Conservation (phyloP, 2,329 filamentous ascomycete genomes). For the Stagonosporopsis vannaccii region DNA sequence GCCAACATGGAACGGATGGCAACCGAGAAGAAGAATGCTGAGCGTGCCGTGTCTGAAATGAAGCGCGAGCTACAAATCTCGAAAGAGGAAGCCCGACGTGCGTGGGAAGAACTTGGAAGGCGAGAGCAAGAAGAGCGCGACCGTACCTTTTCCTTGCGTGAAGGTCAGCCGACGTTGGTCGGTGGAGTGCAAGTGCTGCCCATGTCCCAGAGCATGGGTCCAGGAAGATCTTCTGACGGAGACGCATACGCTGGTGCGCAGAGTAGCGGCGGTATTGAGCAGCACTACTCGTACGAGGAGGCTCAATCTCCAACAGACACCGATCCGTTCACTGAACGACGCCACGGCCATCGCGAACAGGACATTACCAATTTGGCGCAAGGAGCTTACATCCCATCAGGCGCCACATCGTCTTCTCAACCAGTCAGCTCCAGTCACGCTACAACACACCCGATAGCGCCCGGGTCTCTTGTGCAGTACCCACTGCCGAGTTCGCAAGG, state of each 20-base stretch:
- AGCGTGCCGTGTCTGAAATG: slow-evolving; percentile 87
- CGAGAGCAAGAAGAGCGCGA: slow-evolving; percentile 94
- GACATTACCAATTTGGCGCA: slow-evolving; percentile 42
- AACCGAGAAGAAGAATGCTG: slow-evolving; percentile 71
- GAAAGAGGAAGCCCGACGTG: slow-evolving; percentile 91
- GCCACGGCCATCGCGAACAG: slow-evolving; percentile 38
- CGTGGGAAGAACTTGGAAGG: slow-evolving; percentile 95
- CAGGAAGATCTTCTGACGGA: slow-evolving; percentile 46
- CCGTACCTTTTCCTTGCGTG: slow-evolving; percentile 81
- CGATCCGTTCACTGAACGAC: slow-evolving; percentile 67
- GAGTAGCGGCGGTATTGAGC: slow-evolving; percentile 47
- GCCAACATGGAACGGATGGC: slow-evolving; percentile 71
- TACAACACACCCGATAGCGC: slow-evolving; percentile 29
- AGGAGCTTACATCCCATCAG: slow-evolving; percentile 46
- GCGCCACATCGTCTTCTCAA: slow-evolving; percentile 34
- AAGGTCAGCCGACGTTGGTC: slow-evolving; percentile 86
- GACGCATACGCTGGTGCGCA: slow-evolving; percentile 40
- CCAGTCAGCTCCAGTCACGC: slow-evolving; percentile 25
- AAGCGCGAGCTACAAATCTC: slow-evolving; percentile 91
- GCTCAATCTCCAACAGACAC: slow-evolving; percentile 64
- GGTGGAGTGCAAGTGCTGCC: slow-evolving; percentile 95
- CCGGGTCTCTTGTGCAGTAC: slow-evolving; percentile 34
- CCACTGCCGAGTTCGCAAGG: slow-evolving; percentile 30
- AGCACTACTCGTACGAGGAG: slow-evolving; percentile 60
- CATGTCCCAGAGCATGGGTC: slow-evolving; percentile 73